phyloP scores from a whole-genome alignment of 306 rosid genomes.

The Rubus idaeus region DNA sequence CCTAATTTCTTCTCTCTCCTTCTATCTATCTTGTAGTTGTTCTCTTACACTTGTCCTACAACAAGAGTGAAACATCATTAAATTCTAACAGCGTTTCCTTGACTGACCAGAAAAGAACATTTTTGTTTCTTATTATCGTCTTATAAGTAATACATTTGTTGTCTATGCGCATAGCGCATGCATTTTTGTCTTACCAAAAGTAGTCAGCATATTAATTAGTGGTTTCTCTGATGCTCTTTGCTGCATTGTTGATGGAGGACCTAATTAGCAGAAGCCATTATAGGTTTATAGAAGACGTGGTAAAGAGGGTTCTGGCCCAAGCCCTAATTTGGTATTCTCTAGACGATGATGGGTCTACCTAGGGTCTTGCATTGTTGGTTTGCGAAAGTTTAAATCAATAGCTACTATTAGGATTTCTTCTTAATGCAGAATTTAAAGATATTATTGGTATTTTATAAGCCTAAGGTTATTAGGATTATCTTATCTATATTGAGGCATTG shows the following conservation, averaged over 20 bases:
- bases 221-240: not conserved
- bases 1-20: not conserved
- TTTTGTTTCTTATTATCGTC: not conserved
- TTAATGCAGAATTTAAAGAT: not conserved
- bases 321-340: not conserved
- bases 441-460: not conserved
- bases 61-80: not conserved
- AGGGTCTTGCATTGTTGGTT: not conserved
- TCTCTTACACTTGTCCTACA: not conserved
- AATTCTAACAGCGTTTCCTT: not conserved
- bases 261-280: not conserved
- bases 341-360: not conserved
- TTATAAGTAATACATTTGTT: not conserved
- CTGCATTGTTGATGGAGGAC: not conserved
- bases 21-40: not conserved
- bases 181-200: not conserved
- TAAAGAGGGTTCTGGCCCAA: not conserved
- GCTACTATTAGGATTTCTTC: not conserved
- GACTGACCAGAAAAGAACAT: not conserved
- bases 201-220: not conserved
- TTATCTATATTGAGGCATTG: not conserved
- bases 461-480: not conserved
- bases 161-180: not conserved
- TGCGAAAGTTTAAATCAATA: not conserved
- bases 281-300: not conserved